Conservation (phyloP, 768 basidiomycete genomes). For the Hydnomerulius pinastri region DNA sequence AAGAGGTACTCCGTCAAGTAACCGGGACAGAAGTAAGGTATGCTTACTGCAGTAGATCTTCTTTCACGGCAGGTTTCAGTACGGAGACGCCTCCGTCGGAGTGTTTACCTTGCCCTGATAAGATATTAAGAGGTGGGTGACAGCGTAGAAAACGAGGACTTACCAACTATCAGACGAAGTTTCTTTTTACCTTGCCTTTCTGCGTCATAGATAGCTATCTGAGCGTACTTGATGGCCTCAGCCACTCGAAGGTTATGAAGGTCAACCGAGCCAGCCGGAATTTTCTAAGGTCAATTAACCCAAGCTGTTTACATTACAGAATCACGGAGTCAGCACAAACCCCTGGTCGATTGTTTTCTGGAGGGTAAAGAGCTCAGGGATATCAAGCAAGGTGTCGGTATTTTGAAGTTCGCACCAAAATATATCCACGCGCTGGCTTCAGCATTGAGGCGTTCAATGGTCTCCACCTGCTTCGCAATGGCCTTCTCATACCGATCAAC, state of each 20-base stretch:
- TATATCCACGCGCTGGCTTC: slow-evolving; percentile 86
- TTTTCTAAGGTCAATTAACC: not conserved
- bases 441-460: slow-evolving; percentile 73
- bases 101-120: slow-evolving; percentile 77
- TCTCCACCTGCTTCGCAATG: slow-evolving; percentile 72
- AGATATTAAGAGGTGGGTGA: not conserved
- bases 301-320: not conserved
- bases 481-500: slow-evolving; percentile 76
- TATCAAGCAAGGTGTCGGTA: not conserved
- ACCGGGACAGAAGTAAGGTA: not conserved
- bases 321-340: not conserved
- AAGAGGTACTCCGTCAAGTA: slow-evolving; percentile 49
- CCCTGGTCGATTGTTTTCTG: slow-evolving; percentile 7
- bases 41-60: slow-evolving; percentile 70
- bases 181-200: slow-evolving; percentile 56
- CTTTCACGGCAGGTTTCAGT: slow-evolving; percentile 85
- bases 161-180: slow-evolving; percentile 79
- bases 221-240: slow-evolving; percentile 75
- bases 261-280: slow-evolving; percentile 37
- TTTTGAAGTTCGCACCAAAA: slow-evolving; percentile 47
- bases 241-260: slow-evolving; percentile 87
- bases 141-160: slow-evolving; percentile 22
- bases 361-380: not conserved
- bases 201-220: slow-evolving; percentile 64
- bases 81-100: slow-evolving; percentile 71